Conservation (phyloP, 768 basidiomycete genomes). For the Leccinum longicurvipes region DNA sequence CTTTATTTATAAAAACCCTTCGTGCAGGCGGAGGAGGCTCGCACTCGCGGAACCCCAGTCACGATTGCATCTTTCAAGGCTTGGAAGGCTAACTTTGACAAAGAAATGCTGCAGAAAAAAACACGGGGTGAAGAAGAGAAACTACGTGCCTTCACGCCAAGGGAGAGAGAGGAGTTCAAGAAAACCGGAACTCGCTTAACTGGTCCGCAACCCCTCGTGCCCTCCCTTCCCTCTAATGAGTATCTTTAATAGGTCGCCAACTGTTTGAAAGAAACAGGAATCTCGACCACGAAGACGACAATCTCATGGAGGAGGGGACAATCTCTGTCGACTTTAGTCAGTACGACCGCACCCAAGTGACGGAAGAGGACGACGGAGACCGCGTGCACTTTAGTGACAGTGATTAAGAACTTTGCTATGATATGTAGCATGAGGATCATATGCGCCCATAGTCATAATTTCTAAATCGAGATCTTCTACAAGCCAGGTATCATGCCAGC, state of each 20-base stretch:
- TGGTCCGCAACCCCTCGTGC: slow-evolving; percentile 46
- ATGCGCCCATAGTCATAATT: slow-evolving; percentile 6
- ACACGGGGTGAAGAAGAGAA: slow-evolving; percentile 75
- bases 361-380: slow-evolving; percentile 51
- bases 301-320: slow-evolving; percentile 77
- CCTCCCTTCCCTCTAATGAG: slow-evolving; percentile 3
- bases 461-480: slow-evolving; percentile 31
- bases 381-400: slow-evolving; percentile 81
- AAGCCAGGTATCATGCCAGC: slow-evolving; percentile 60
- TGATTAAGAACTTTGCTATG: slow-evolving; percentile 47
- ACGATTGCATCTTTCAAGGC: slow-evolving; percentile 74
- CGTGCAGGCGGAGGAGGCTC: slow-evolving; percentile 77
- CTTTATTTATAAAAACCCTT: slow-evolving; percentile 1
- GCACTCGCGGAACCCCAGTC: slow-evolving; percentile 89
- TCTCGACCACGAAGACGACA: slow-evolving; percentile 71
- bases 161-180: slow-evolving; percentile 85
- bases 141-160: slow-evolving; percentile 64
- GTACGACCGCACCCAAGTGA: slow-evolving; percentile 67
- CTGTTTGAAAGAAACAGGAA: slow-evolving; percentile 82
- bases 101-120: slow-evolving; percentile 56
- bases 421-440: slow-evolving; percentile 5
- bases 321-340: slow-evolving; percentile 87
- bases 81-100: slow-evolving; percentile 81
- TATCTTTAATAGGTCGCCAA: slow-evolving; percentile 68
- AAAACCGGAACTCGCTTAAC: slow-evolving; percentile 56